Evolutionary conservation across 495 filamentous ascomycete genomes (phyloP).

Genomic region (Xylaria longipes): DNA sequence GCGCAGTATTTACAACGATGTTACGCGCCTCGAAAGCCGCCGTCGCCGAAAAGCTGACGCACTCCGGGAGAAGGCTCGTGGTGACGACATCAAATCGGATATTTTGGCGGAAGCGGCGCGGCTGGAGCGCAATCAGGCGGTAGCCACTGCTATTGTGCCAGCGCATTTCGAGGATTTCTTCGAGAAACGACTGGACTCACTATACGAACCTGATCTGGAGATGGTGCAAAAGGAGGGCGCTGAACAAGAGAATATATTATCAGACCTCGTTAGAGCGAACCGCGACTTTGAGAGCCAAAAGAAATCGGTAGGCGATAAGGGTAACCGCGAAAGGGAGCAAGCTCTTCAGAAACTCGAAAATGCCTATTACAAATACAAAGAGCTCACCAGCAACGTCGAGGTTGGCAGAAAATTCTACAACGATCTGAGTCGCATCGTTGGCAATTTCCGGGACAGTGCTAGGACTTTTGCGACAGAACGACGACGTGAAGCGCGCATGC

Average conservation of each 20-base stretch:
- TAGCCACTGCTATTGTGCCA: constrained; percentile 78
- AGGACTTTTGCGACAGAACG: constrained; percentile 80
- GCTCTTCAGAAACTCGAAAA: constrained; percentile 90
- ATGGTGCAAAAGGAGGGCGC: constrained; percentile 71
- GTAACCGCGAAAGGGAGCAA: constrained; percentile 78
- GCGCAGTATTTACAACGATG: constrained; percentile 79
- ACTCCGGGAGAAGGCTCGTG: constrained; percentile 75
- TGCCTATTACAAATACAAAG: constrained; percentile 93
- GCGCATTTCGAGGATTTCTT: constrained; percentile 93
- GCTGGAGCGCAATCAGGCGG: constrained; percentile 81
- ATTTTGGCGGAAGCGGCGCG: constrained; percentile 83
- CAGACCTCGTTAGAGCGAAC: constrained; percentile 75
- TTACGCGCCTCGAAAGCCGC: constrained; percentile 78
- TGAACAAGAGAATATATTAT: constrained; percentile 76
- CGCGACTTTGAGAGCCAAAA: constrained; percentile 70
- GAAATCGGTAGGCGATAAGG: constrained; percentile 73
- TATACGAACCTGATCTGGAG: constrained; percentile 79
- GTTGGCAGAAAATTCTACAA: constrained; percentile 96
- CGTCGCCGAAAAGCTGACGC: constrained; percentile 77
- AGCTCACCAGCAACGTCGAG: constrained; percentile 87
- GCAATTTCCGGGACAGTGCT: constrained; percentile 72
- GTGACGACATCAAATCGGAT: constrained; percentile 87
- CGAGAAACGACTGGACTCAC: constrained; percentile 71
- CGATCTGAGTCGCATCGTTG: constrained; percentile 85
- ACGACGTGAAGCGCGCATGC: constrained; percentile 76